phyloP scores from a whole-genome alignment of 805 yeast species.

The Metschnikowia chrysomelidarum region DNA sequence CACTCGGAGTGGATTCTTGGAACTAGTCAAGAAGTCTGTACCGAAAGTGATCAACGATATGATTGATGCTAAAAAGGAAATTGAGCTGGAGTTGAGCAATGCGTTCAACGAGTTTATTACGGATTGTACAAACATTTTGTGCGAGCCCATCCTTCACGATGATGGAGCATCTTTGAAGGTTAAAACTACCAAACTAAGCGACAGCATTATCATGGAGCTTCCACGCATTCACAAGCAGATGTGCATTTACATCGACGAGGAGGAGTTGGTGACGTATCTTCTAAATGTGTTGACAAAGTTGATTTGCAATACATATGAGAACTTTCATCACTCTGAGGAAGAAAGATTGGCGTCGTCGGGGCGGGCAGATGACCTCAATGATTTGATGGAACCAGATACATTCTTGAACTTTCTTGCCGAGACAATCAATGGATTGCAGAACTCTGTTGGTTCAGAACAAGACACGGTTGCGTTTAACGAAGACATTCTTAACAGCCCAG shows the following conservation, averaged over 20 bases:
- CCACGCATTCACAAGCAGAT: slow-evolving; percentile 57
- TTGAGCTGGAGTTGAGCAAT: slow-evolving; percentile 69
- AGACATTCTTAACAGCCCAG: slow-evolving; percentile 25
- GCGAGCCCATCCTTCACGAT: slow-evolving; percentile 37
- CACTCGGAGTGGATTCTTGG: slow-evolving; percentile 37
- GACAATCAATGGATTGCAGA: slow-evolving; percentile 23
- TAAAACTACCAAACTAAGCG: slow-evolving; percentile 43
- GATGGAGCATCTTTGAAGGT: slow-evolving; percentile 22
- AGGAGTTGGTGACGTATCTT: slow-evolving; percentile 34
- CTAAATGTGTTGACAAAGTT: slow-evolving; percentile 43
- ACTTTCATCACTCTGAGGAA: slow-evolving; percentile 41
- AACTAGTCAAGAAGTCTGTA: slow-evolving; percentile 61
- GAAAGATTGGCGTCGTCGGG: slow-evolving; percentile 23
- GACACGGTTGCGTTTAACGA: slow-evolving; percentile 23
- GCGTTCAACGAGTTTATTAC: slow-evolving; percentile 69
- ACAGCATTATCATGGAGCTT: slow-evolving; percentile 50
- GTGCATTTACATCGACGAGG: slow-evolving; percentile 54
- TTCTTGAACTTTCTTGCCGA: slow-evolving; percentile 50
- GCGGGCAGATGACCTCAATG: slow-evolving; percentile 35
- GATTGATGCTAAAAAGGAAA: slow-evolving; percentile 73
- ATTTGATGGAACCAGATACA: slow-evolving; percentile 63
- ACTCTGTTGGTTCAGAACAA: slow-evolving; percentile 17
- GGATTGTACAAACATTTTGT: slow-evolving; percentile 42
- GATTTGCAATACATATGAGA: slow-evolving; percentile 55
- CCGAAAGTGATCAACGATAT: slow-evolving; percentile 80